Evolutionary conservation across 352 stramenopile species (phyloP).

Genomic region (Pythium angustatum): DNA sequence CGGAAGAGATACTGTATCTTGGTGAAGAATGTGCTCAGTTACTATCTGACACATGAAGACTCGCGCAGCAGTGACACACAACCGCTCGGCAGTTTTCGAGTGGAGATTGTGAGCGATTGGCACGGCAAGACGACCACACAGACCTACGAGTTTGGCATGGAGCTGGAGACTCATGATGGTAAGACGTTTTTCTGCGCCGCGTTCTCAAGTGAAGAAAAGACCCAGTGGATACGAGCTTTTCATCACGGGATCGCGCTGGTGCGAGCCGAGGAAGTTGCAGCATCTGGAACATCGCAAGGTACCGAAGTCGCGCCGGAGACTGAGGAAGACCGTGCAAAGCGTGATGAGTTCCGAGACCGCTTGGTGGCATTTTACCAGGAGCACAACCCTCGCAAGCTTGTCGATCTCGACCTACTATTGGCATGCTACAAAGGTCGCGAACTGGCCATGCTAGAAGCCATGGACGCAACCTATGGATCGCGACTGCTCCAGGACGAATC

Average conservation of each 20-base stretch:
- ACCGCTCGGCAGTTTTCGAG: slow-evolving; percentile 40
- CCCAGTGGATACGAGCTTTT: slow-evolving; percentile 63
- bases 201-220: slow-evolving; percentile 50
- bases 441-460: slow-evolving; percentile 31
- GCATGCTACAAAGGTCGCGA: slow-evolving; percentile 37
- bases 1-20: slow-evolving; percentile 76
- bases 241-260: slow-evolving; percentile 47
- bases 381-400: slow-evolving; percentile 37
- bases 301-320: slow-evolving; percentile 1
- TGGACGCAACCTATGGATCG: slow-evolving; percentile 35
- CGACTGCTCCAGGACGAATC: slow-evolving; percentile 21
- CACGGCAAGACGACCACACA: slow-evolving; percentile 59
- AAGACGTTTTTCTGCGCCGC: slow-evolving; percentile 78
- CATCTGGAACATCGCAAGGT: neutral
- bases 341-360: slow-evolving; percentile 24
- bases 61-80: slow-evolving; percentile 40
- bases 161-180: slow-evolving; percentile 63
- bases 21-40: slow-evolving; percentile 47
- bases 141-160: slow-evolving; percentile 59
- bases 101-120: slow-evolving; percentile 69
- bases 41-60: slow-evolving; percentile 75
- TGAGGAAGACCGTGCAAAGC: slow-evolving; percentile 20
- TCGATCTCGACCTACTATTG: slow-evolving; percentile 34
- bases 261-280: slow-evolving; percentile 10
- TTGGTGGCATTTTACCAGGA: slow-evolving; percentile 34